Evolutionary conservation across 129 eudicot genomes (phyloP), one percentile per base, ranked within the genome.

Genomic region (Flaveria sonorensis): DNA sequence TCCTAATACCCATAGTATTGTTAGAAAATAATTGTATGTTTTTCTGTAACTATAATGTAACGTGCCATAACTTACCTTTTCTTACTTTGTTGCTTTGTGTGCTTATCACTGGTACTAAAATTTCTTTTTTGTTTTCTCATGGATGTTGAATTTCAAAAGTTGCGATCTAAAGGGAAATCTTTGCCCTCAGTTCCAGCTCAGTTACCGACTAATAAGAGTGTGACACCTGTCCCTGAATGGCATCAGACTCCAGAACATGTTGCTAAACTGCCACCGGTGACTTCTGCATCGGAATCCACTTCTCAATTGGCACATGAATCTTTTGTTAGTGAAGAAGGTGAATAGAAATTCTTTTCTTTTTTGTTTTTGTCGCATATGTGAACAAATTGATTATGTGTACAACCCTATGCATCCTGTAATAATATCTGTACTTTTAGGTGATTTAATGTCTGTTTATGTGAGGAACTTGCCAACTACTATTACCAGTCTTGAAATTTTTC

Each of bases 361-460:
- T 10, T 45, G 3, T 60, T 60, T 60, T 1, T 60, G 66, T 60
- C 24, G 15, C 66, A 23, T 21, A 6, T 21, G 39, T 23, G 39
- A 60, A 11, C 39, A 60, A 60, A 60, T 23, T 12, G 16, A 10
- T 23, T 21, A 10, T 21, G 40, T 36, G 40, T 55, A 55, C 23
- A 55, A 19, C 62, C 24, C 26, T 5, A 19, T 55, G 4, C 8
- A 55, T n/a, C 26, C 62, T 20, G 26, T 55, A 20, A 20, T 55
- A 55, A 60, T 4, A 12, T 21, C 16, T 23, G 39, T 60, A 45
- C 32, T 50, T 75, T 42, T 84, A 91, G 98, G 88, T 6, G 97
- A 89, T 78, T 79, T 86, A 46, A 83, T 78, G 82, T 91, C 97
- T 72, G 96, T 94, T 56, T 91, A 91, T 59, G 98, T 94, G 70